Evolutionary conservation across 2,329 filamentous ascomycete species (phyloP), one percentile per base, ranked within the genome.

Genomic region (Colletotrichum melonis): DNA sequence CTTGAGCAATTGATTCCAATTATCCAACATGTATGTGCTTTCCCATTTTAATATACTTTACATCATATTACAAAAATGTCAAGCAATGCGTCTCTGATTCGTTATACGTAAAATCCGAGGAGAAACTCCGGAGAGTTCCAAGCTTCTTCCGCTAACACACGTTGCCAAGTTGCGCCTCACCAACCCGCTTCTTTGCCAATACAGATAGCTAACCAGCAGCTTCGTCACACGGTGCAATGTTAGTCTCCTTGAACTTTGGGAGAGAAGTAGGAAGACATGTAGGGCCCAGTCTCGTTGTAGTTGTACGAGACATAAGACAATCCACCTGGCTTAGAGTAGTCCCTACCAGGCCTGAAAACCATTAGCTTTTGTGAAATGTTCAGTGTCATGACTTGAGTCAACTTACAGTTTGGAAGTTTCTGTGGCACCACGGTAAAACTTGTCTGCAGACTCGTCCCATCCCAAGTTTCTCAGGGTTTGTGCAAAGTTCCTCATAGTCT

Each of bases 191-290:
- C 19, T 5, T 22, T n/a, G 7, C 16, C 16, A 22, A 22, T 11
- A 49, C 19, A 49, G 8, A 49, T 9, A 24, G n/a, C 42, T 9
- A 22, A 3, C 28, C 2, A 24, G 26, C 26, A 35, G 9, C 5
- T 1, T 16, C 6, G 0, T 5, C 22, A 16, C 12, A 12, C 16
- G 16, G n/a, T 16, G 5, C 1, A 30, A 4, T 19, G 2, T 1
- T 57, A 67, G 9, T 38, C 35, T n/a, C 42, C 49, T n/a, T 69
- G 69, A 1, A 58, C 38, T 30, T n/a, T 38, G 2, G 69, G 65
- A 9, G 69, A 69, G 30, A 72, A 72, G 28, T 69, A 72, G 4
- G 58, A 72, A 22, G 69, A 69, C 65, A 72, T 63, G n/a, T 72
- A 72, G 24, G 59, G 65, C n/a, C 69, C 64, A 16, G 35, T 69